These are phyloP conservation scores for Trichoderma virens DNA, from an alignment of 495 filamentous ascomycete species.

Conservation along the genomic window DNA sequence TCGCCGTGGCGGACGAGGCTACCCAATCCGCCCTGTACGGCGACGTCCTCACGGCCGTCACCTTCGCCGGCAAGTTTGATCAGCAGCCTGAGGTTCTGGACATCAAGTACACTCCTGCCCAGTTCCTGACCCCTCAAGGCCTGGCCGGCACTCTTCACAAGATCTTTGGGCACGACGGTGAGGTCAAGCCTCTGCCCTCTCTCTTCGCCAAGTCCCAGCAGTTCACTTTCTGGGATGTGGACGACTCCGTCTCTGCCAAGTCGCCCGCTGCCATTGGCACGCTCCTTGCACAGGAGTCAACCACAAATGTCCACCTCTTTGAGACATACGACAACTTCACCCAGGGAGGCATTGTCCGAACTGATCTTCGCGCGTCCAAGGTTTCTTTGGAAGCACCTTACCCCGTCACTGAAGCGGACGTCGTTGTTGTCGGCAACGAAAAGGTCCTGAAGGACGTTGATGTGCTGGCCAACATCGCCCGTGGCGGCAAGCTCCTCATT, in stretches of 20 bases:
- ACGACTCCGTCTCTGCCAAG: constrained; percentile 57
- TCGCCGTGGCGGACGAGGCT: constrained; percentile 56
- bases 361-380: constrained; percentile 76
- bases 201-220: constrained; percentile 51
- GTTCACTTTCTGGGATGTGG: constrained; percentile 91
- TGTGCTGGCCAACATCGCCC: constrained; percentile 60
- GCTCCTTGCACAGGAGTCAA: constrained; percentile 64
- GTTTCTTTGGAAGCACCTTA: constrained; percentile 80
- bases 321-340: constrained; percentile 76
- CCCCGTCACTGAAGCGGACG: constrained; percentile 67
- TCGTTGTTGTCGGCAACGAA: constrained; percentile 68
- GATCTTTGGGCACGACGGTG: constrained; percentile 54
- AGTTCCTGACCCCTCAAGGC: constrained; percentile 73
- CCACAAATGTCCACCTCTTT: constrained; percentile 68
- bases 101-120: constrained; percentile 79
- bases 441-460: constrained; percentile 71
- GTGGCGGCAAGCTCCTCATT: constrained; percentile 63
- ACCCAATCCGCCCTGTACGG: constrained; percentile 76
- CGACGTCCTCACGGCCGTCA: constrained; percentile 78
- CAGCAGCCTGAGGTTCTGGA: constrained; percentile 59
- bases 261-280: constrained; percentile 61
- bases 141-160: constrained; percentile 47
- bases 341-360: constrained; percentile 75
- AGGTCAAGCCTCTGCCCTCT: constrained; percentile 27
- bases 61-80: constrained; percentile 61